phyloP scores from a whole-genome alignment of 331 rosid genomes.

The Malus hybrid region DNA sequence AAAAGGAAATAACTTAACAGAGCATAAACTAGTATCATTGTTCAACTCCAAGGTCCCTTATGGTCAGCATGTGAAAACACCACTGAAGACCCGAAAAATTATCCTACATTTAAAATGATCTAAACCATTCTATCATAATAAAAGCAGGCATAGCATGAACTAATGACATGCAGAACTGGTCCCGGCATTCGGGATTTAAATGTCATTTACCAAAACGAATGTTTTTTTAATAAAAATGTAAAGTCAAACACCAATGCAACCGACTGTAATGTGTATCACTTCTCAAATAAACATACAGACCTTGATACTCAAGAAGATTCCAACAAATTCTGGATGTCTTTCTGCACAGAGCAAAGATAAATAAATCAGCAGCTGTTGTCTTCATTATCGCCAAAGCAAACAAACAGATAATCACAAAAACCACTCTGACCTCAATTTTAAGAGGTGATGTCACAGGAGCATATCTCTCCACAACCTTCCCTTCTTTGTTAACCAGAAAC shows the following conservation, averaged over 20 bases:
- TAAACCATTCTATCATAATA: background rate
- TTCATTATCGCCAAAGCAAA: background rate
- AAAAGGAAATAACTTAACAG: no score
- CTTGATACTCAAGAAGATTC: constrained; percentile 45
- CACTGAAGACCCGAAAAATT: background rate
- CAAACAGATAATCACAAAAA: background rate
- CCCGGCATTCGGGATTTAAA: background rate
- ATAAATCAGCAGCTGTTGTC: background rate
- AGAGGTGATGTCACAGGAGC: constrained; percentile 84
- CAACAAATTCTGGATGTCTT: constrained; percentile 64
- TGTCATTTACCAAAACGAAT: background rate
- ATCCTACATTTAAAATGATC: no score
- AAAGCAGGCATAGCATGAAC: background rate
- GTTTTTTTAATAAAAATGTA: background rate
- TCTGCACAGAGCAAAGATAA: constrained; percentile 44
- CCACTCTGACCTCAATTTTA: constrained; percentile 61
- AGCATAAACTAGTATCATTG: background rate
- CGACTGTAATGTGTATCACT: background rate
- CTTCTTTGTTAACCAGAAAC: constrained; percentile 75
- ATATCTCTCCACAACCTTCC: constrained; percentile 82
- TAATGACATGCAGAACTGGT: background rate
- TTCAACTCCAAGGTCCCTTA: no score
- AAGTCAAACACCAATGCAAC: background rate
- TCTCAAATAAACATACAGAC: background rate
- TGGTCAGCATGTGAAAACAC: background rate